A percentile compares a stretch with the other conserved stretches of the same genome.
Evolutionary conservation across 2,329 filamentous ascomycete genomes (phyloP).

Genomic region (Aspergillus terreus): DNA sequence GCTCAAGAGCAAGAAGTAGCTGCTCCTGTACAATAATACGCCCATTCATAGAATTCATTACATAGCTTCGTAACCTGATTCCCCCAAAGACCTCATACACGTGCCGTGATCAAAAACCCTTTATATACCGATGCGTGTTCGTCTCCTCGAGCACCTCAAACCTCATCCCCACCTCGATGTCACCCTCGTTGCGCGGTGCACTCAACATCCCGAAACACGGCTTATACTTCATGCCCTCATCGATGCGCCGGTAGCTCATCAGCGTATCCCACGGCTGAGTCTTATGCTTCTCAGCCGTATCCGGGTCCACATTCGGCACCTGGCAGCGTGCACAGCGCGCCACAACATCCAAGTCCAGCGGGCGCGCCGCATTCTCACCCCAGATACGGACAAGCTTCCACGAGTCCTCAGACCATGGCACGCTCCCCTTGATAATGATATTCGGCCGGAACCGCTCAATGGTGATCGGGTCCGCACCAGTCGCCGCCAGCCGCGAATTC

Average conservation of each 20-base stretch:
- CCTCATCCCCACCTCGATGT: constrained; percentile 55
- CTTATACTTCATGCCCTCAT: constrained; percentile 60
- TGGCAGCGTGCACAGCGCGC: constrained; percentile 59
- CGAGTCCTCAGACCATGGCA: constrained; percentile 60
- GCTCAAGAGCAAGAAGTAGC: constrained; percentile 30
- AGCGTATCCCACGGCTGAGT: constrained; percentile 61
- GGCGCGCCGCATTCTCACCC: background rate
- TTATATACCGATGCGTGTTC: constrained; percentile 53
- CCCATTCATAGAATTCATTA: background rate
- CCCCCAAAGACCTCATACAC: background rate
- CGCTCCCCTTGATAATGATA: constrained; percentile 55
- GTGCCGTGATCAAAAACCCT: constrained; percentile 25
- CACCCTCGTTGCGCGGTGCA: constrained; percentile 54
- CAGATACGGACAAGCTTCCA: constrained; percentile 56
- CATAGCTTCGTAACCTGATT: too few relatives aligned
- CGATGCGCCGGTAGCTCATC: constrained; percentile 58
- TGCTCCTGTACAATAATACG: background rate
- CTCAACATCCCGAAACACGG: constrained; percentile 66
- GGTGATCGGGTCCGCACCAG: constrained; percentile 47
- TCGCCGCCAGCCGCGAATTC: constrained; percentile 48
- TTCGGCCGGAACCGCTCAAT: constrained; percentile 64
- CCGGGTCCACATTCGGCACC: constrained; percentile 62
- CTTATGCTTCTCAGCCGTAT: constrained; percentile 57
- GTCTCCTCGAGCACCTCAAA: constrained; percentile 58
- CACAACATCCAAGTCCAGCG: constrained; percentile 53